Evolutionary conservation across 345 rosid species (phyloP).

Genomic region (Dovyalis caffra): DNA sequence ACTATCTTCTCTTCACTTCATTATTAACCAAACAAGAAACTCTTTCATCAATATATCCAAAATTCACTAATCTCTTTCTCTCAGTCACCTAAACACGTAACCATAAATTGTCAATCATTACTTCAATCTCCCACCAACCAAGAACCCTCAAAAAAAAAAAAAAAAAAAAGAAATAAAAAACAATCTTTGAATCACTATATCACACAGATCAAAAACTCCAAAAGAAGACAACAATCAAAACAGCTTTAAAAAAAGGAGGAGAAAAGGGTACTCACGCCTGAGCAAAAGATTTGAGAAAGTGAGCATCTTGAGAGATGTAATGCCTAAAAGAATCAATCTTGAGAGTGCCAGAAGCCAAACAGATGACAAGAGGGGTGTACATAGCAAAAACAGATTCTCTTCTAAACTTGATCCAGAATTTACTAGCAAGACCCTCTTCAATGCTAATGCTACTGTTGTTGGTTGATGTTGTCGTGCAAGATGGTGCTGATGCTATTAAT

Average conservation of each 20-base stretch:
- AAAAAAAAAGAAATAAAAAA: rapidly evolving
- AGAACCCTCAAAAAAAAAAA: not conserved
- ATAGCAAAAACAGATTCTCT: conserved; percentile 62
- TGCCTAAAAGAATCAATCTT: conserved; percentile 64
- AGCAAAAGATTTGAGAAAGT: conserved; percentile 84
- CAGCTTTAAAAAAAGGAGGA: not conserved
- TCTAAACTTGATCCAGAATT: conserved; percentile 71
- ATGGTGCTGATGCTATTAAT: conserved; percentile 1
- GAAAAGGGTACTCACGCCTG: conserved; percentile 64
- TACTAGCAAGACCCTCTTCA: conserved; percentile 53
- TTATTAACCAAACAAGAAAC: not conserved
- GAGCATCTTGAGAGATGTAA: conserved; percentile 76
- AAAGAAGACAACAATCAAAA: not conserved
- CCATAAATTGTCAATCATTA: not conserved
- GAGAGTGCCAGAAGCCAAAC: conserved; percentile 79
- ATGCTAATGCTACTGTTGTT: not conserved
- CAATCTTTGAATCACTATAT: not conserved
- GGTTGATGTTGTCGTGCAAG: not conserved
- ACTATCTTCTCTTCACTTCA: not conserved
- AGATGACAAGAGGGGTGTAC: conserved; percentile 72
- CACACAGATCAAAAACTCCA: not conserved
- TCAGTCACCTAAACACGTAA: not conserved
- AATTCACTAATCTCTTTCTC: not conserved
- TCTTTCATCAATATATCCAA: not conserved
- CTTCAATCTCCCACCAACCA: not conserved